These are phyloP conservation scores for Emmonsia crescens DNA, from an alignment of 2,329 filamentous ascomycete genomes.

Conservation along the genomic window DNA sequence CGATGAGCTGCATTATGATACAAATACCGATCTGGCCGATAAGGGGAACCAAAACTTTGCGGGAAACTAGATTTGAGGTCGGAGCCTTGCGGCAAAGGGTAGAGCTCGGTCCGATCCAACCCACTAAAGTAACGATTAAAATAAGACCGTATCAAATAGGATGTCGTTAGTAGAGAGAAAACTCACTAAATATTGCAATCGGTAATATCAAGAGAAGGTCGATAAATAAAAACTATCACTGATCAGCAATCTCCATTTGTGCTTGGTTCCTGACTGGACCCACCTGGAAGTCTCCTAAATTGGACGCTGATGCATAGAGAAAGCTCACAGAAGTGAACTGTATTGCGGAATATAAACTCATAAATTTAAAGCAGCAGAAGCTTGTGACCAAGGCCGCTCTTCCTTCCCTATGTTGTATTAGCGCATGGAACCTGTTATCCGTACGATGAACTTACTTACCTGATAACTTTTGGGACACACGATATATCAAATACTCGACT, in stretches of 20 bases:
- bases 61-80: constrained; percentile 80
- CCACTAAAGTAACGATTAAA: constrained; percentile 46
- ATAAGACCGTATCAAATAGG: background rate
- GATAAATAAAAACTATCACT: constrained; percentile 70
- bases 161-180: constrained; percentile 3
- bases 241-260: constrained; percentile 5
- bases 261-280: constrained; percentile 2
- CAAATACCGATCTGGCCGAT: constrained; percentile 80
- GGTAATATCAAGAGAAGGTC: constrained; percentile 86
- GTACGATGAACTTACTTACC: constrained; percentile 36
- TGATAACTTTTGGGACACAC: constrained; percentile 85
- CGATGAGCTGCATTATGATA: constrained; percentile 62
- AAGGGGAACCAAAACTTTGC: constrained; percentile 82
- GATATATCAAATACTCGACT: constrained; percentile 92
- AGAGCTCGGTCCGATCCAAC: constrained; percentile 80
- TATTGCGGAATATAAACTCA: constrained; percentile 98
- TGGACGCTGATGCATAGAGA: constrained; percentile 84
- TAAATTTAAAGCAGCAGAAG: constrained; percentile 99
- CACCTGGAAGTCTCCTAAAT: constrained; percentile 89
- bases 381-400: constrained; percentile 92
- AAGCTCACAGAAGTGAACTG: constrained; percentile 97
- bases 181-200: constrained; percentile 82
- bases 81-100: constrained; percentile 72
- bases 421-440: background rate
- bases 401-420: constrained; percentile 55